Evolutionary conservation across 1,284 basidiomycete genomes (phyloP), one percentile per base, ranked within the genome.

Genomic region (Afroboletus lepidellus): DNA sequence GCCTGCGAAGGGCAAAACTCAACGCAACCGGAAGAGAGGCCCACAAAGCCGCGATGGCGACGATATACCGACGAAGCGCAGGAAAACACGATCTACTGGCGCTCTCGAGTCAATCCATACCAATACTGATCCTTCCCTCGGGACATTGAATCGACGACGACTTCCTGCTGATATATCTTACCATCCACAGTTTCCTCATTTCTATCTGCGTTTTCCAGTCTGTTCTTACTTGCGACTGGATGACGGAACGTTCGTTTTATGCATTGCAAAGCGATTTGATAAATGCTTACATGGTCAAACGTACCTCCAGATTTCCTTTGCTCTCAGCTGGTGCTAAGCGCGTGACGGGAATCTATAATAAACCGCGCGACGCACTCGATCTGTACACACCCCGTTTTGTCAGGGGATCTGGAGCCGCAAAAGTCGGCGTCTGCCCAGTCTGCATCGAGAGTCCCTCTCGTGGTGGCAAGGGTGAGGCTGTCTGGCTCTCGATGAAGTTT

Each of bases 371-470:
- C 46, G 63, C 72, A 0, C 70, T 81, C 43, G 89, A 92, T 64
- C 70, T 92, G 16, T 92, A 92, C 62, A 89, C 85, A 0, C 88
- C 90, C 7, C 78, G 90, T 8, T 88, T 87, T 58, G 85, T 89
- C 41, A 83, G 80, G 60, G 90, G 90, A 11, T 76, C 74, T 38
- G 87, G 87, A 5, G 68, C 70, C 0, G 76, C 80, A 12, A 92
- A 92, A 70, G 77, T 84, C 0, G 90, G 90, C 1, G 60, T 91
- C 27, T 92, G 90, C 61, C 88, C 90, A 0, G 79, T 92, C 39
- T 92, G 90, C 62, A 69, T 81, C 39, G 89, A 92, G 68, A 64
- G 72, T 29, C 65, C 64, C 8, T 72, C 71, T 37, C 76, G 87
- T 12, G 87, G 88, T 1, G 88, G 90, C 0, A 78, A 79, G 54